Conservation (phyloP, 2,329 filamentous ascomycete species). For the Colletotrichum sp. region DNA sequence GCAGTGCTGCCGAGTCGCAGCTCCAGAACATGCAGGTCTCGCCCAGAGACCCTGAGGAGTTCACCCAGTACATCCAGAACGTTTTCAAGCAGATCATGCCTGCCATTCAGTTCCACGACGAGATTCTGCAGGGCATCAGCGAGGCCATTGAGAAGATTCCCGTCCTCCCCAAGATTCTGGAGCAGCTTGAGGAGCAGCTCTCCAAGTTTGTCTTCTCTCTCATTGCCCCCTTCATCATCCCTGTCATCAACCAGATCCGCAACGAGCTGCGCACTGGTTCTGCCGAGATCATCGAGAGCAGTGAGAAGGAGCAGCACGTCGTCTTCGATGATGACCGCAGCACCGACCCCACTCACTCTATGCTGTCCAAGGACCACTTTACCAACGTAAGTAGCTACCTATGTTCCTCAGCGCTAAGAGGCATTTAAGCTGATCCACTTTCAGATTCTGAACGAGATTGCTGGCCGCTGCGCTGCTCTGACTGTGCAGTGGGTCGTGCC, state of each 20-base stretch:
- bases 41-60: constrained; percentile 83
- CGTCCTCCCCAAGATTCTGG: constrained; percentile 81
- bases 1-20: constrained; percentile 75
- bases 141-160: constrained; percentile 85
- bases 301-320: constrained; percentile 81
- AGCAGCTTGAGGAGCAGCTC: constrained; percentile 86
- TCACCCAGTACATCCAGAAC: constrained; percentile 76
- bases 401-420: background rate
- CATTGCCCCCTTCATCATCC: constrained; percentile 85
- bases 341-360: constrained; percentile 89
- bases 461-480: constrained; percentile 80
- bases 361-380: constrained; percentile 97
- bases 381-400: constrained; percentile 64
- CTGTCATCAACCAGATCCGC: constrained; percentile 87
- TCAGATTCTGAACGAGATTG: constrained; percentile 82
- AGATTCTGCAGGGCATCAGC: constrained; percentile 80
- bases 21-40: constrained; percentile 77
- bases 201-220: constrained; percentile 92
- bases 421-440: background rate
- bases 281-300: constrained; percentile 85
- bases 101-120: constrained; percentile 89
- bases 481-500: constrained; percentile 87
- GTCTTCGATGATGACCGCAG: constrained; percentile 82
- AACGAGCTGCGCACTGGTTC: constrained; percentile 85
- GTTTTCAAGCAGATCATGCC: constrained; percentile 84